Percentiles rank a stretch among this genome's conserved stretches.
Conservation (phyloP, 2,329 filamentous ascomycete species). For the Teratosphaeria gauchensis region DNA sequence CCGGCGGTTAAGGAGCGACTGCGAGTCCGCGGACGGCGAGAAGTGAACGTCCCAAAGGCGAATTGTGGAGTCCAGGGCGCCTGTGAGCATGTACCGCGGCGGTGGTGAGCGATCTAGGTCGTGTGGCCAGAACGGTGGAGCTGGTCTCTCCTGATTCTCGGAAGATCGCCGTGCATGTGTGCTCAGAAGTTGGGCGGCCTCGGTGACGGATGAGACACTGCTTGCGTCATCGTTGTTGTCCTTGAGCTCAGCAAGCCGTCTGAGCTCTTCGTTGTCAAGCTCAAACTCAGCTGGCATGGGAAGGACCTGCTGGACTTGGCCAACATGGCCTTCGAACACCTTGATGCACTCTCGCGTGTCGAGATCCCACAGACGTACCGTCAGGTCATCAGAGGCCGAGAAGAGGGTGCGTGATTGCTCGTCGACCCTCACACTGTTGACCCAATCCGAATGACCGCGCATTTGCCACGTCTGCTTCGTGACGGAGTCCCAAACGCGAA, state of each 20-base stretch:
- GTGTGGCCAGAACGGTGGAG: conserved; percentile 46
- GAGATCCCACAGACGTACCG: conserved; percentile 85
- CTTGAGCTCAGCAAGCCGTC: conserved; percentile 28
- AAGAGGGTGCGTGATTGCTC: conserved; percentile 63
- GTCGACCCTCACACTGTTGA: conserved; percentile 91
- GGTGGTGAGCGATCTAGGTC: conserved; percentile 60
- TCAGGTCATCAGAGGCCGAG: conserved; percentile 88
- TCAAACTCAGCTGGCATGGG: conserved; percentile 81
- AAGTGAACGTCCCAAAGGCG: conserved; percentile 74
- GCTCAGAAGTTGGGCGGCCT: not conserved
- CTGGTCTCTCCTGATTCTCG: conserved; percentile 3
- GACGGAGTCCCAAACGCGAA: conserved; percentile 88
- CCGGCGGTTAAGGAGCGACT: not conserved
- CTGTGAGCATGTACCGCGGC: conserved; percentile 85
- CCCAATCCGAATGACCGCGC: conserved; percentile 83
- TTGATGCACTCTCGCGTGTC: conserved; percentile 70
- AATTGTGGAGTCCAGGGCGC: conserved; percentile 82
- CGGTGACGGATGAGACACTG: conserved; percentile 19
- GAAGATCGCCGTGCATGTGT: conserved; percentile 5
- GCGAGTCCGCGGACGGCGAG: not conserved
- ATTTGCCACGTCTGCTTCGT: conserved; percentile 72
- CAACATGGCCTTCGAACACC: conserved; percentile 79
- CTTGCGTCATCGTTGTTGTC: conserved; percentile 42
- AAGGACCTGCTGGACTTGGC: conserved; percentile 86
- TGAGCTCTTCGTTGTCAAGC: conserved; percentile 54